Percentiles rank a stretch among this genome's conserved stretches.
Evolutionary conservation across 2,329 filamentous ascomycete species (phyloP).

Genomic region (Stemphylium beticola): DNA sequence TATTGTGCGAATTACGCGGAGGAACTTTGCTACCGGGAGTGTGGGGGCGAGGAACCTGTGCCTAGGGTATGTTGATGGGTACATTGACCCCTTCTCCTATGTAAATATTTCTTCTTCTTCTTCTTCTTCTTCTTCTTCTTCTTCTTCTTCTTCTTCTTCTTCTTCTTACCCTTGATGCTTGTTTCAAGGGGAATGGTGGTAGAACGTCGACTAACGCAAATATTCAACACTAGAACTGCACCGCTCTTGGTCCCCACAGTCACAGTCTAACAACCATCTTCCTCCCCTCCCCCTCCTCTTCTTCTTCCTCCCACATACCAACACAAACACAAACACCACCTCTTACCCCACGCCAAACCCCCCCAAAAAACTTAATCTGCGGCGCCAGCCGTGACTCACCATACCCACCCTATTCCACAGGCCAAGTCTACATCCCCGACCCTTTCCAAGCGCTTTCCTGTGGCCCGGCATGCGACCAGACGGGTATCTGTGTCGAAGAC

Average conservation of each 20-base stretch:
- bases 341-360: slow-evolving; percentile 5
- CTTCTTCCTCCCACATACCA: too few relatives aligned
- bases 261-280: not conserved
- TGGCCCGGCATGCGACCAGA: slow-evolving; percentile 41
- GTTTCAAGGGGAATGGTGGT: not conserved
- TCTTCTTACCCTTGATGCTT: too few relatives aligned
- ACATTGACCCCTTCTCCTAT: too few relatives aligned
- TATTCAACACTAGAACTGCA: slow-evolving; percentile 6
- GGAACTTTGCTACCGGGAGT: slow-evolving; percentile 26
- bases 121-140: too few relatives aligned
- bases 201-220: not conserved
- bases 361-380: slow-evolving; percentile 30
- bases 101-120: too few relatives aligned
- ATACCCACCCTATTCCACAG: slow-evolving; percentile 13
- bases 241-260: not conserved
- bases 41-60: slow-evolving; percentile 29
- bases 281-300: not conserved
- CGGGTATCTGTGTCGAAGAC: slow-evolving; percentile 45
- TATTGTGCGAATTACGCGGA: slow-evolving; percentile 35
- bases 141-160: too few relatives aligned
- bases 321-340: not conserved
- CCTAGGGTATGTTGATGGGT: slow-evolving; percentile 14
- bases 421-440: slow-evolving; percentile 40
- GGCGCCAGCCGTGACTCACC: slow-evolving; percentile 32
- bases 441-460: slow-evolving; percentile 41